Evolutionary conservation across 305 asterid genomes (phyloP).

Genomic region (Fraxinus greggii): DNA sequence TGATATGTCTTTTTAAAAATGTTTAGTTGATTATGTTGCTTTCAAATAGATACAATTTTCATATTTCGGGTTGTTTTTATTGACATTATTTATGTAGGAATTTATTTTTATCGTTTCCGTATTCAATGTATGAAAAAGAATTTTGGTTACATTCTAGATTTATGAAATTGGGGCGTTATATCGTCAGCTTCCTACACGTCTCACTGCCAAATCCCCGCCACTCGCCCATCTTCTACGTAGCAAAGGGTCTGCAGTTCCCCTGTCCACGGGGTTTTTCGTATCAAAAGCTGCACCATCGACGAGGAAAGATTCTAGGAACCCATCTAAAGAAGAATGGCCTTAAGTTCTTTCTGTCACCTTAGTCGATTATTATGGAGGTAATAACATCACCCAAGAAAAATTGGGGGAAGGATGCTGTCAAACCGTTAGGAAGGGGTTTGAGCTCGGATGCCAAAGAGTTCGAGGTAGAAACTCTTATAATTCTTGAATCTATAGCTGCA

Average conservation of each 20-base stretch:
- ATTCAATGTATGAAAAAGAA: too few relatives aligned
- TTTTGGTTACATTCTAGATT: too few relatives aligned
- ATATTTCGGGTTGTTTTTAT: too few relatives aligned
- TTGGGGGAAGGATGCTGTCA: conserved; percentile 44
- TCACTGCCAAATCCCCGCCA: conserved; percentile 95
- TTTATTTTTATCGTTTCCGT: too few relatives aligned
- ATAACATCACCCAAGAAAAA: conserved; percentile 55
- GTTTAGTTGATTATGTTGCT: too few relatives aligned
- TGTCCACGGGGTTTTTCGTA: conserved; percentile 81
- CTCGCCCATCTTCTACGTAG: conserved; percentile 94
- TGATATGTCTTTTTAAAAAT: too few relatives aligned
- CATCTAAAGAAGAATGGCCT: conserved; percentile 90
- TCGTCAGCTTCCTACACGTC: conserved; percentile 66
- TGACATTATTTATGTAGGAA: too few relatives aligned
- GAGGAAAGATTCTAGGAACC: conserved; percentile 63
- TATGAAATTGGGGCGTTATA: too few relatives aligned
- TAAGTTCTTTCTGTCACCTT: conserved; percentile 76
- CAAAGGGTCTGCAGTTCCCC: conserved; percentile 88
- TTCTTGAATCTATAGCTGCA: conserved; percentile 76
- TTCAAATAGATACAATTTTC: too few relatives aligned
- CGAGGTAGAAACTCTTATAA: conserved; percentile 61
- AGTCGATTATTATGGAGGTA: conserved; percentile 80
- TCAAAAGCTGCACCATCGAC: conserved; percentile 86
- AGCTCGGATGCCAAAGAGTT: conserved; percentile 58
- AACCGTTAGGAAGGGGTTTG: conserved; percentile 55